Base-by-base conservation (phyloP, 2,329 filamentous ascomycete genomes). In the Chaetomium olivaceum region DNA sequence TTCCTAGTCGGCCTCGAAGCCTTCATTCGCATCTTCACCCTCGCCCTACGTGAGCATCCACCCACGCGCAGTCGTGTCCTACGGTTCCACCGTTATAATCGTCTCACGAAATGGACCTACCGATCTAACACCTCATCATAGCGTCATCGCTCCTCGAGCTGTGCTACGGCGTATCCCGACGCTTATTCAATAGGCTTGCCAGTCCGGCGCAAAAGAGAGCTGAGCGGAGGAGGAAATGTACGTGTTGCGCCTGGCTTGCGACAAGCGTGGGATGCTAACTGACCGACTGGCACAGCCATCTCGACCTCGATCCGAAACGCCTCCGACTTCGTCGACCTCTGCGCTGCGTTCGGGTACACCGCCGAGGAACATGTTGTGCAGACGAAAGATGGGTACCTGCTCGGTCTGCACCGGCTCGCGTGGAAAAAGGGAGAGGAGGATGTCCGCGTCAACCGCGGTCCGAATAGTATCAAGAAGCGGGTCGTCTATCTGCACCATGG, bases 301-400 rank as follows among this genome's bases (percentile, higher is more conserved):
- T 92, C 91, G 48, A 85, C 81, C n/a, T 87, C 89, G 9, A 89
- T 99, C 65, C 90, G 92, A 63, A 89, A 95, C 74, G 92, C 94
- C 4, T 87, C 91, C 67, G 95, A 98, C 75, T 98, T 99, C 76
- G 88, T 92, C 55, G 94, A 98, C 74, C 85, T 99, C n/a, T 98
- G 94, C 78, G 89, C 89, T 48, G 80, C 97, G 14, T 97, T 89
- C 77, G 94, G 93, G 56, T 98, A 97, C 78, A 90, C 92, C 72
- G 92, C 94, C 6, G 95, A 99, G 77, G 95, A 99, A 79, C 95
- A 99, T 76, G 89, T 99, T 58, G 91, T 96, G 12, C 93, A 97
- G 78, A 99, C 95, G 2, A 89, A 88, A 68, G 95, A 99, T 81
- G 95, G 95, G 19, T 99, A 96, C 75, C 82, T 99, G 54, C 85